Base-by-base conservation (phyloP, 176 grass and related monocot genomes). In the Juncus inflexus region DNA sequence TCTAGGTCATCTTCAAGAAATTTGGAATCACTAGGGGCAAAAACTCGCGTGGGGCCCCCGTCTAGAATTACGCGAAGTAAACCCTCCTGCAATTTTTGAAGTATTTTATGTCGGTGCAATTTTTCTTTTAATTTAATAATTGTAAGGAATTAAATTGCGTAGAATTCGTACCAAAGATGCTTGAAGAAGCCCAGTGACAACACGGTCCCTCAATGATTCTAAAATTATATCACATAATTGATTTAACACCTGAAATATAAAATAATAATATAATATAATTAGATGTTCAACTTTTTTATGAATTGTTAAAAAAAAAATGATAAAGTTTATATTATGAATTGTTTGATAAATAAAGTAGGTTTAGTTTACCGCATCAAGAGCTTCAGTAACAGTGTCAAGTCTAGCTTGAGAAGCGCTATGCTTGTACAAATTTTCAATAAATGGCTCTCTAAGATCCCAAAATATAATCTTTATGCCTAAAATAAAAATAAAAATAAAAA, bases 101-200 rank as follows among this genome's bases (percentile, higher is more conserved):
- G 3, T 63, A 64, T 40, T 63, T 62, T 52, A 69, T 11, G 37
- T 71, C 61, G 54, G 7, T 57, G 14, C 54, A 47, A 47, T 47
- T 47, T 47, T 9, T 28, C 19, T 28, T 28, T 28, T 28, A 28
- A 28, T 28, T 28, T 28, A 28, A 28, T 28, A 47, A 47, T 47
- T 47, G 43, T 47, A 47, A 47, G 1, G 43, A 47, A 47, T 47
- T 47, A 77, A 73, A 50, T 59, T 52, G 62, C 43, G 61, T 50
- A 47, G 40, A 80, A 76, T 13, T 74, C 19, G 73, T 79, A 97
- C 94, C 94, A 97, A 80, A 40, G 85, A 91, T 6, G 94, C 94
- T 81, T 97, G 94, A 67, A 97, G 83, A 75, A 97, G 94, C 50
- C 94, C 94, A 10, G 94, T 92, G 58, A 97, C 94, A 52, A 97